Percentiles rank a stretch among this genome's conserved stretches.
Conservation (phyloP, 2,329 filamentous ascomycete species). For the Leptoxyphium fumago region DNA sequence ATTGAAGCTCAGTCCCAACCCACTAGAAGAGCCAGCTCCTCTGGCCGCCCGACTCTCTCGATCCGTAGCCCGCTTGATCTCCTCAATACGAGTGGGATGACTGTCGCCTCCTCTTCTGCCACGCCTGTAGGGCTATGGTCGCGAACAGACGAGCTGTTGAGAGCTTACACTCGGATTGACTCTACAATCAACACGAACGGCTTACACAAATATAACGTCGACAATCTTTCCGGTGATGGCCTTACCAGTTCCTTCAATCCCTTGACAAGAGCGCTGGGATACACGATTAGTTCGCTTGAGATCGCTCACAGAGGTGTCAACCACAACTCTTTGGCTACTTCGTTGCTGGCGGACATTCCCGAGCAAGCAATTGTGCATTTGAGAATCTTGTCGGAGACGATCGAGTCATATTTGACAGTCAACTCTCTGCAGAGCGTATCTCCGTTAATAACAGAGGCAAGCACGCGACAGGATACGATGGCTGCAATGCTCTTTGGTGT, state of each 20-base stretch:
- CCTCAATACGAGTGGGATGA: neutral
- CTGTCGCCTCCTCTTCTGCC: neutral
- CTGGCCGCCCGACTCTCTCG: neutral
- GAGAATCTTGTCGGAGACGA: conserved; percentile 76
- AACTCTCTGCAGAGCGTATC: conserved; percentile 50
- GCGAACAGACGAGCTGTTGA: conserved; percentile 25
- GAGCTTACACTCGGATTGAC: conserved; percentile 41
- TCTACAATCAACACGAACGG: conserved; percentile 39
- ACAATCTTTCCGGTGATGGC: conserved; percentile 6
- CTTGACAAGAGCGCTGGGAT: conserved; percentile 45
- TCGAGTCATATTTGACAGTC: conserved; percentile 67
- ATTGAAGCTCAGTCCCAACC: neutral
- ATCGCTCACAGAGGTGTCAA: conserved; percentile 73
- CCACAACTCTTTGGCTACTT: conserved; percentile 49
- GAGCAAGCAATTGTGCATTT: conserved; percentile 75
- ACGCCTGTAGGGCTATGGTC: neutral
- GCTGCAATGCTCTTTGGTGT: conserved; percentile 16
- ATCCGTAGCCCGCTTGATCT: neutral
- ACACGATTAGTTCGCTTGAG: conserved; percentile 75
- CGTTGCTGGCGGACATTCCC: conserved; percentile 65
- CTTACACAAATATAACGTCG: conserved; percentile 18
- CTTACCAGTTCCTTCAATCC: conserved; percentile 5
- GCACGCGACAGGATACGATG: conserved; percentile 13
- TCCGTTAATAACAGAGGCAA: conserved; percentile 18
- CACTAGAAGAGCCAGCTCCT: neutral